These are phyloP conservation scores for Lactarius pseudohatsudake DNA, from an alignment of 768 basidiomycete species.

Conservation along the genomic window DNA sequence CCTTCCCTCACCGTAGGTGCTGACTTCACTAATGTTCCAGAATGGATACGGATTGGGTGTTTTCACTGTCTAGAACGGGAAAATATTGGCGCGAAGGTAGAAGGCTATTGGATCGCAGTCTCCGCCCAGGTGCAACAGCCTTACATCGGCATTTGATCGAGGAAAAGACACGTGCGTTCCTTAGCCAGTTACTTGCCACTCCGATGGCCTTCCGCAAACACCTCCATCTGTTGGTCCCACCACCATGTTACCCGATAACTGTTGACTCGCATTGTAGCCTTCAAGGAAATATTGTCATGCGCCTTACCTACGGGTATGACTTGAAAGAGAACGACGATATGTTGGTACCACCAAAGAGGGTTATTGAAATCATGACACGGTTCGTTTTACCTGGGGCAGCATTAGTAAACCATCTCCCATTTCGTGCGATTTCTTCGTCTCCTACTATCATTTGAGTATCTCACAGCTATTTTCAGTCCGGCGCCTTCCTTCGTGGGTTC, in stretches of 20 bases:
- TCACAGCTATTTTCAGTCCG: background rate
- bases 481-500: constrained; percentile 1
- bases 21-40: background rate
- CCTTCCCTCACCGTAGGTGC: background rate
- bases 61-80: background rate
- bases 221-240: background rate
- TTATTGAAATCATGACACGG: background rate
- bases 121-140: background rate
- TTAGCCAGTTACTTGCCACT: background rate
- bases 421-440: background rate
- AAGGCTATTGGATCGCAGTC: constrained; percentile 3
- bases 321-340: constrained; percentile 2
- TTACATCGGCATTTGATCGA: constrained; percentile 1
- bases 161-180: constrained; percentile 9
- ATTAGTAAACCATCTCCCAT: constrained; percentile 11
- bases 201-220: constrained; percentile 3
- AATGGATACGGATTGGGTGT: background rate
- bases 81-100: constrained; percentile 4
- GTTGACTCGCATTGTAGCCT: background rate
- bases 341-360: background rate
- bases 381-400: constrained; percentile 3
- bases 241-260: no score
- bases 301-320: constrained; percentile 15
- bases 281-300: constrained; percentile 7
- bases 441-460: background rate